phyloP scores from a whole-genome alignment of 345 rosid species.

The Populus davidiana region DNA sequence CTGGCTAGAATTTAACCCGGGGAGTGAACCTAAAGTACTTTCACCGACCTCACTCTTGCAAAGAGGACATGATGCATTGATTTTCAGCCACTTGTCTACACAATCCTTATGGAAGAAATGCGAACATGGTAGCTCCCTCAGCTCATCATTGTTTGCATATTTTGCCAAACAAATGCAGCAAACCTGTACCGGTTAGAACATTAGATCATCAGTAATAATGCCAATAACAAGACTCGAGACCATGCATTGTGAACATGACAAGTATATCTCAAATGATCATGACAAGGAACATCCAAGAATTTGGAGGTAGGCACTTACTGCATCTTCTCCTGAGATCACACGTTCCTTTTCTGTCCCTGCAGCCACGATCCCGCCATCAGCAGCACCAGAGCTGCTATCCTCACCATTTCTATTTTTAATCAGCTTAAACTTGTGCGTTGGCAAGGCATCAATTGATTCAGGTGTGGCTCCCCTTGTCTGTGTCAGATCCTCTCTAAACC shows the following conservation, averaged over 20 bases:
- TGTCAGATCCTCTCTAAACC: constrained; percentile 81
- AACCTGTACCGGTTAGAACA: constrained; percentile 37
- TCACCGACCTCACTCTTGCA: constrained; percentile 89
- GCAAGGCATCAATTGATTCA: constrained; percentile 83
- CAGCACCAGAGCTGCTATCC: constrained; percentile 39
- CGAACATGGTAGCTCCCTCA: constrained; percentile 81
- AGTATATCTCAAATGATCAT: neutral
- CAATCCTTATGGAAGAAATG: constrained; percentile 97
- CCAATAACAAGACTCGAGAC: neutral
- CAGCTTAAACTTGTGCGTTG: constrained; percentile 84
- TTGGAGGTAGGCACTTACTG: constrained; percentile 43
- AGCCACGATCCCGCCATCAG: constrained; percentile 85
- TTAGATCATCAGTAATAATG: neutral
- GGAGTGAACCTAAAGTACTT: constrained; percentile 34
- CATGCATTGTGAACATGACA: neutral
- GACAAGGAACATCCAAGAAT: neutral
- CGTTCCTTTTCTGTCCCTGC: constrained; percentile 90
- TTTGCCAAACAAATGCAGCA: constrained; percentile 97
- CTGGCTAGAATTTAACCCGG: constrained; percentile 40
- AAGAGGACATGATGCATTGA: constrained; percentile 88
- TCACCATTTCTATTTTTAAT: constrained; percentile 57
- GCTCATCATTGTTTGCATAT: constrained; percentile 87
- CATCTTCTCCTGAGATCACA: constrained; percentile 82
- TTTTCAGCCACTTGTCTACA: constrained; percentile 95
- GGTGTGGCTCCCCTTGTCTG: constrained; percentile 89